Evolutionary conservation across 2,329 filamentous ascomycete species (phyloP).

Genomic region (Epichloe scottii): DNA sequence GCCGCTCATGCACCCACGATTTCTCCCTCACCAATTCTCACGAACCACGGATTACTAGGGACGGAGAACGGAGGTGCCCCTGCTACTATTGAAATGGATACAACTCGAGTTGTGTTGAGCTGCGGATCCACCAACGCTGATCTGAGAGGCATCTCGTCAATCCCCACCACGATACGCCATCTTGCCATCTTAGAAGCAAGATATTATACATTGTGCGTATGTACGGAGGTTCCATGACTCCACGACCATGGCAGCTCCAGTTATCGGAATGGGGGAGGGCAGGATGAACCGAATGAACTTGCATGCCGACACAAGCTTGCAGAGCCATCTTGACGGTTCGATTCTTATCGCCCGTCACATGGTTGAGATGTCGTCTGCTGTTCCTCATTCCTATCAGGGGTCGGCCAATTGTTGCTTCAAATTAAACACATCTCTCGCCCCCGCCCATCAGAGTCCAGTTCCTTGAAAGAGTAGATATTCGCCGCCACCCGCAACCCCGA

Average conservation of each 20-base stretch:
- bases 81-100: constrained; percentile 2
- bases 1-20: constrained; percentile 8
- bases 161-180: constrained; percentile 9
- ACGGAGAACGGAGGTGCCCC: constrained; percentile 2
- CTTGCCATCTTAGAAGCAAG: constrained; percentile 8
- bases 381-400: constrained; percentile 3
- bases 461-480: constrained; percentile 4
- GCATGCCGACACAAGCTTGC: constrained; percentile 5
- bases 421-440: constrained; percentile 9
- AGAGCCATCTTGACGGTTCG: constrained; percentile 1
- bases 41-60: constrained; percentile 9
- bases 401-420: constrained; percentile 6
- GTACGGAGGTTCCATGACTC: constrained; percentile 6
- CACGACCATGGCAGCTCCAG: constrained; percentile 1
- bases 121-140: constrained; percentile 8
- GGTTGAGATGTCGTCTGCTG: constrained; percentile 2
- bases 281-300: constrained; percentile 4
- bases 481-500: constrained; percentile 6
- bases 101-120: constrained; percentile 6
- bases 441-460: constrained; percentile 7
- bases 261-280: constrained; percentile 1
- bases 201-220: background rate
- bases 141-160: constrained; percentile 9
- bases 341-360: constrained; percentile 7
- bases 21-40: constrained; percentile 6